These are phyloP conservation scores for Limnomonas spitsbergensis DNA, from an alignment of 139 green algal species.

Conservation along the genomic window DNA sequence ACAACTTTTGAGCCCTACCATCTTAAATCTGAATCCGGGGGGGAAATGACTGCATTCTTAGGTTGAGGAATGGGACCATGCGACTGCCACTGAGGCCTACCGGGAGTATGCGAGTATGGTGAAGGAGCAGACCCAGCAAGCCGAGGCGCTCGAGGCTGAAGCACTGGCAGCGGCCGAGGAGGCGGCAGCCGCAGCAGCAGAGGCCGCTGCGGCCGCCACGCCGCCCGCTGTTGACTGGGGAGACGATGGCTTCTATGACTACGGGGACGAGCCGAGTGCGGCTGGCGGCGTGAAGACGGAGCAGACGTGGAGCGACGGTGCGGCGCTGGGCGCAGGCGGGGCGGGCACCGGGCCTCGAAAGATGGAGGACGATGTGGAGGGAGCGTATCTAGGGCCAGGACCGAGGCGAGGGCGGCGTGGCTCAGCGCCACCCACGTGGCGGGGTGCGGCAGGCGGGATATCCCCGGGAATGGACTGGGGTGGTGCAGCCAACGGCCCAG, in stretches of 20 bases:
- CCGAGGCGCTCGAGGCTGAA: constrained; percentile 21
- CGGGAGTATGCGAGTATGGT: constrained; percentile 41
- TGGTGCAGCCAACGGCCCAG: too few species aligned
- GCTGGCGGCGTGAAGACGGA: constrained; percentile 6
- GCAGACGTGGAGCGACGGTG: background rate
- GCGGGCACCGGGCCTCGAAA: background rate
- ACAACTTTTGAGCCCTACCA: too few species aligned
- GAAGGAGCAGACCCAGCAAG: constrained; percentile 25
- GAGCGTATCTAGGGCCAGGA: background rate
- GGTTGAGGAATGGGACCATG: constrained; percentile 7
- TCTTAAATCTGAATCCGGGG: too few species aligned
- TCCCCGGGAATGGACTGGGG: too few species aligned
- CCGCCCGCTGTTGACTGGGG: background rate
- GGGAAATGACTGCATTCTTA: too few species aligned
- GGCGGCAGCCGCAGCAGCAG: constrained; percentile 13
- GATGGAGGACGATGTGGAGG: background rate
- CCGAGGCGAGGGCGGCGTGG: background rate
- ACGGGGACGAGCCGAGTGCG: background rate
- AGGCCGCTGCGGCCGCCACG: background rate
- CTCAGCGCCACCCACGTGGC: background rate
- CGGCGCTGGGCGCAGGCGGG: background rate
- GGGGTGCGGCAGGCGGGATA: too few species aligned
- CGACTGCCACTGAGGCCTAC: constrained; percentile 51
- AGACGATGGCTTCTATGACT: background rate
- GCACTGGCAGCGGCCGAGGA: constrained; percentile 8